A percentile compares a stretch with the other conserved stretches of the same genome.
Conservation (phyloP, 2,329 filamentous ascomycete species). For the Monosporascus cannonballus region DNA sequence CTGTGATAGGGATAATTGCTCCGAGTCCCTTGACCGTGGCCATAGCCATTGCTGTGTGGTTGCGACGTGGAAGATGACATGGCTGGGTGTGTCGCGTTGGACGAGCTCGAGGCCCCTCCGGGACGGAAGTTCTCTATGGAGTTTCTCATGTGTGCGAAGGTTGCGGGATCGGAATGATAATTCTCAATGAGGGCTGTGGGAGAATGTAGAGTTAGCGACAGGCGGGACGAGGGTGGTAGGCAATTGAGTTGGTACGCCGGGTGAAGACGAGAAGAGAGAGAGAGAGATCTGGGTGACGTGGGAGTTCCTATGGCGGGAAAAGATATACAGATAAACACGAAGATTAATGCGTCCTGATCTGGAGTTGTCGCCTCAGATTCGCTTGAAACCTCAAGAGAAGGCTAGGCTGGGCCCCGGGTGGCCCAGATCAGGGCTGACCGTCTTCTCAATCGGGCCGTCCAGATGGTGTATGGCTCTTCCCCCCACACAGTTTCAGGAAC, state of each 20-base stretch:
- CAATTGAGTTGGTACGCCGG: too few relatives aligned
- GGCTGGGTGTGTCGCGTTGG: slow-evolving; percentile 6
- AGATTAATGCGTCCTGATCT: too few relatives aligned
- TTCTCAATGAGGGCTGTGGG: slow-evolving; percentile 18
- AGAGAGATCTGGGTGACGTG: background rate
- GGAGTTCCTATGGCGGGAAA: too few relatives aligned
- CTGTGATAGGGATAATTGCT: slow-evolving; percentile 3
- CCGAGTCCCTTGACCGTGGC: slow-evolving; percentile 1
- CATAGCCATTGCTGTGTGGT: slow-evolving; percentile 1
- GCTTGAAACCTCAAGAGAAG: too few relatives aligned
- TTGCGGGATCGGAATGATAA: slow-evolving; percentile 6
- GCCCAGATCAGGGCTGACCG: too few relatives aligned
- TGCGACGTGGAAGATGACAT: background rate
- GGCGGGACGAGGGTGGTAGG: background rate
- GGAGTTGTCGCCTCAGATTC: too few relatives aligned
- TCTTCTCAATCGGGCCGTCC: too few relatives aligned
- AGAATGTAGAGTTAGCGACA: slow-evolving; percentile 1
- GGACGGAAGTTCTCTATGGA: slow-evolving; percentile 8
- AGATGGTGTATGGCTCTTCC: too few relatives aligned
- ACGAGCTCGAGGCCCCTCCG: slow-evolving; percentile 2
- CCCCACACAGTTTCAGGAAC: too few relatives aligned
- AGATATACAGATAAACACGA: too few relatives aligned
- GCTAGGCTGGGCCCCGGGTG: too few relatives aligned
- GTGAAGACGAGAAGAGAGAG: background rate
- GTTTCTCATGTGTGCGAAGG: slow-evolving; percentile 9